Base-by-base conservation (phyloP, 2,329 filamentous ascomycete species). In the Helotiales sp. region DNA sequence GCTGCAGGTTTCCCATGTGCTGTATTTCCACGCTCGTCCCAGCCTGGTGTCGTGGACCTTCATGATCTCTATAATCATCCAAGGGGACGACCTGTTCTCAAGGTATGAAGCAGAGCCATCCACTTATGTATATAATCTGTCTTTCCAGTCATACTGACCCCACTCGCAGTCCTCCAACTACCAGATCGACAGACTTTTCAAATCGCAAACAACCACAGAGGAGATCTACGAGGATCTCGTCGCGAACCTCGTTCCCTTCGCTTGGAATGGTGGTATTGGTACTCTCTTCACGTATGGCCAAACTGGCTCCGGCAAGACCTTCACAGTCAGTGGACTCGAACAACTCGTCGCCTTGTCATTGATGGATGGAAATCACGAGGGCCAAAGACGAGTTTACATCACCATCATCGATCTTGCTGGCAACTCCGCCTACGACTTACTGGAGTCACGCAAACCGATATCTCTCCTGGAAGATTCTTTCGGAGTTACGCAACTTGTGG, bases 321-420 rank as follows among this genome's bases (percentile, higher is more conserved):
- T 70, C 58, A 79, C 76, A 0, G 70, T 80, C 53, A 76, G 70
- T 54, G 68, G 69, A 2, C 66, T 81, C 0, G 74, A 79, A 63
- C 59, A 72, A 10, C 70, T 78, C 2, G 74, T 77, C 5, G 74
- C 73, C 2, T 67, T 71, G 34, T 74, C 77, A 53, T 66, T 79
- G 5, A 97, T 88, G 83, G 96, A 96, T 91, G 93, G 93, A 44
- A 84, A 80, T 2, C 78, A 87, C 3, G 88, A 93, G 19, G 84
- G 93, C 63, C 89, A 91, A 0, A 92, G 93, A 3, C 80, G 97
- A 55, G 96, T 98, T 61, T 93, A 93, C 5, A 84, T 92, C 29
- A 96, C 92, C 9, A 96, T 93, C 73, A 87, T 96, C 73, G 93
- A 96, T 72, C 81, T 98, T 52, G 97, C 97, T 71, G 87, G 96